Conservation (phyloP, 164 flowering plant genomes). For the Stephania yunnanensis region DNA sequence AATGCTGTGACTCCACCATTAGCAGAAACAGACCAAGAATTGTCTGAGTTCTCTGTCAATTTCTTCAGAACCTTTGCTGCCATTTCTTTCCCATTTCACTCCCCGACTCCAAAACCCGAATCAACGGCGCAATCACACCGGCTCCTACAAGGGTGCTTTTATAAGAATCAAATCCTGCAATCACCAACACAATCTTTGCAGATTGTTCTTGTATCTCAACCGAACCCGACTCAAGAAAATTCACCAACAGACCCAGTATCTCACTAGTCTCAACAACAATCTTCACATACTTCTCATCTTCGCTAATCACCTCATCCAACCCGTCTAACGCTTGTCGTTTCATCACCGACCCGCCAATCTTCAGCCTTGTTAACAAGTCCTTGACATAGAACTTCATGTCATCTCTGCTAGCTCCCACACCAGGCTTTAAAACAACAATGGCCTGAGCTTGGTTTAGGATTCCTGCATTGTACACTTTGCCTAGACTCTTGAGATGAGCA, state of each 20-base stretch:
- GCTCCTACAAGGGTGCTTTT: conserved; percentile 40
- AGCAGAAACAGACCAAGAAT: conserved; percentile 88
- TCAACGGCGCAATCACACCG: conserved; percentile 61
- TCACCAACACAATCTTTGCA: conserved; percentile 31
- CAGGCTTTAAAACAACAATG: conserved; percentile 66
- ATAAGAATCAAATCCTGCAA: conserved; percentile 42
- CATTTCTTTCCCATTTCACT: conserved; percentile 26
- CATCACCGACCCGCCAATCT: conserved; percentile 60
- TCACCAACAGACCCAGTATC: conserved; percentile 34
- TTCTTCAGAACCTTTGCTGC: conserved; percentile 26
- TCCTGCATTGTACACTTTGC: conserved; percentile 47
- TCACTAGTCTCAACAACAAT: conserved; percentile 47
- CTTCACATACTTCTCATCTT: conserved; percentile 64
- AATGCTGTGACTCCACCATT: conserved; percentile 83
- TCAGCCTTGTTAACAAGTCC: conserved; percentile 69
- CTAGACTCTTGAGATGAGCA: conserved; percentile 38
- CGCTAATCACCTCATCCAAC: conserved; percentile 39
- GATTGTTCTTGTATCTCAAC: conserved; percentile 51
- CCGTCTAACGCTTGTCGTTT: conserved; percentile 54
- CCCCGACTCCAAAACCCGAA: conserved; percentile 54
- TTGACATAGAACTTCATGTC: conserved; percentile 68
- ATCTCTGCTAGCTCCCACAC: conserved; percentile 45
- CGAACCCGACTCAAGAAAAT: conserved; percentile 46
- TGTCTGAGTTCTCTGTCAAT: conserved; percentile 71
- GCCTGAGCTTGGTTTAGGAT: conserved; percentile 44